Evolutionary conservation across 441 rosid genomes (phyloP).

Genomic region (Syzygium syzygioides): DNA sequence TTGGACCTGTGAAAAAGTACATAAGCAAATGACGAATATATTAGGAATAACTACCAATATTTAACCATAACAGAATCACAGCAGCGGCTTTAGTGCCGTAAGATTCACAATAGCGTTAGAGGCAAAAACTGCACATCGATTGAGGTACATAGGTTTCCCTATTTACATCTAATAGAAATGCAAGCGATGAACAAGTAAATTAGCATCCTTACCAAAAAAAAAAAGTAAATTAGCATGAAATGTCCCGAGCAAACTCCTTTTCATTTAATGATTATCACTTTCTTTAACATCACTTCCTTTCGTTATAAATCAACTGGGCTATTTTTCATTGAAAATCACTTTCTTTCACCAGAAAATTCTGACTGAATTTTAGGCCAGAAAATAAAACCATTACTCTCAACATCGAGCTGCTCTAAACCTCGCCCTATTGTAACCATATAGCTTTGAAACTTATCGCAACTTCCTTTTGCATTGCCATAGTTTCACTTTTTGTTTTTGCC

Average conservation of each 20-base stretch:
- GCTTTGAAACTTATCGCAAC: background rate
- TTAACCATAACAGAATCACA: background rate
- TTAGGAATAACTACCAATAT: background rate
- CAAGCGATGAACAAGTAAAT: background rate
- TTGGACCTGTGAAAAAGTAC: constrained; percentile 55
- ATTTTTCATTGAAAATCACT: background rate
- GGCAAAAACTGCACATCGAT: background rate
- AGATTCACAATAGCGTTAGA: background rate
- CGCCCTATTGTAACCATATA: background rate
- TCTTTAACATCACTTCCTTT: background rate
- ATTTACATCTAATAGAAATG: background rate
- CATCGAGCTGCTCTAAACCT: background rate
- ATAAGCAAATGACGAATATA: background rate
- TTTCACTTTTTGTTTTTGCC: background rate
- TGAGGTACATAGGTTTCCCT: background rate
- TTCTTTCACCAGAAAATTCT: background rate
- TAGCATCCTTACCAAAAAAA: too few species aligned
- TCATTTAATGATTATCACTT: background rate
- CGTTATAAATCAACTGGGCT: background rate
- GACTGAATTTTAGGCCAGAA: background rate
- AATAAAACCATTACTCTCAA: background rate
- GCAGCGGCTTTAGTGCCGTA: background rate
- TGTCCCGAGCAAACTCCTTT: background rate
- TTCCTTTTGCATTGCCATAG: background rate
- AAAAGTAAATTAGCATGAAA: background rate